Evolutionary conservation across 495 filamentous ascomycete species (phyloP), one percentile per base, ranked within the genome.

Genomic region (Trichoderma virens): DNA sequence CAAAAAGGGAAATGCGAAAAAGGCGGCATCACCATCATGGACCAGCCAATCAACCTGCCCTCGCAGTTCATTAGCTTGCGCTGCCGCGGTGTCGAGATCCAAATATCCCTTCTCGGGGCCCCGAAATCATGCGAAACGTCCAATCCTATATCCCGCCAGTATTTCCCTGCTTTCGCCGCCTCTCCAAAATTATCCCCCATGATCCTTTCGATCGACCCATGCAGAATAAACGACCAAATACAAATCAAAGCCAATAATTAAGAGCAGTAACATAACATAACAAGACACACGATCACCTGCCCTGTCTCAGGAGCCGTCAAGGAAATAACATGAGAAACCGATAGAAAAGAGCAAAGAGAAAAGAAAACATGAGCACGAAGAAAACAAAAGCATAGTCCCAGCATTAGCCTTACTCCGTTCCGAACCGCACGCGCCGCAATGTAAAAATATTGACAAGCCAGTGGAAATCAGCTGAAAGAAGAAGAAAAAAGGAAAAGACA

Each of bases 11-110:
- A 71, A 66, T 63, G 45, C 62, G 70, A 72, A 74, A 59, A 59
- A 65, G 32, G 56, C 62, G 32, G 45, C n/a, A 70, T 69, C 75
- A 73, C 76, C 72, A 71, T 67, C 70, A 76, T 79, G 80, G 78
- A 76, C 79, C 79, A 82, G 79, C 79, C 79, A 82, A 75, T 72
- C 74, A 67, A 62, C 71, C 72, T 76, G 78, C 63, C 32, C 75
- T 75, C 72, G 75, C 74, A 78, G 72, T 76, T 78, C 61, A 81
- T 82, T 80, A 82, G 72, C 75, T 79, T 76, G 76, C 77, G 76
- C 75, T 65, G 59, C 30, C 59, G 59, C 30, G 35, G 59, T 34
- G 31, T 71, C 67, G 66, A 70, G 74, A 73, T 68, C 74, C 65
- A 47, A 47, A 74, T 75, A 70, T 72, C 75, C 73, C 68, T 62